Conservation (phyloP, 2,329 filamentous ascomycete genomes). For the Podosphaera leucotricha region DNA sequence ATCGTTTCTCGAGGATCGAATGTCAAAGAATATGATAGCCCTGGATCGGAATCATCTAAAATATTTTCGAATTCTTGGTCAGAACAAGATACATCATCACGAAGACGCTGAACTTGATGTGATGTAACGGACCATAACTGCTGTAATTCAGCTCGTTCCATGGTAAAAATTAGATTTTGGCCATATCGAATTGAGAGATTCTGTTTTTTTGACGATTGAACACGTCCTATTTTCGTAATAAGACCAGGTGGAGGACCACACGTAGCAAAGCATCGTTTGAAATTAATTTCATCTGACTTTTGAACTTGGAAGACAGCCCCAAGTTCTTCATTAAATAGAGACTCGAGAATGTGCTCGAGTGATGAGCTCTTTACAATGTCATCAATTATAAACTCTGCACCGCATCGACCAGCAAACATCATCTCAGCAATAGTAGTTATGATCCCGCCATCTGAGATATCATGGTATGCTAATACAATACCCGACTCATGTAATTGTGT, state of each 20-base stretch:
- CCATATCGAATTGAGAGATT: slow-evolving; percentile 53
- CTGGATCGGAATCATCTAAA: slow-evolving; percentile 51
- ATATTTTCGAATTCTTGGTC: slow-evolving; percentile 63
- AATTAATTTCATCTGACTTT: slow-evolving; percentile 60
- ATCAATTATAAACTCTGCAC: slow-evolving; percentile 66
- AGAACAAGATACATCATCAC: slow-evolving; percentile 73
- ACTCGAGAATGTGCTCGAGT: slow-evolving; percentile 38
- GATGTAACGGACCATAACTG: slow-evolving; percentile 77
- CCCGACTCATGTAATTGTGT: slow-evolving; percentile 38
- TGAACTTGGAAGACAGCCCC: slow-evolving; percentile 91
- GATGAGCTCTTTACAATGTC: slow-evolving; percentile 38
- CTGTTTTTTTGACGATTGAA: slow-evolving; percentile 47
- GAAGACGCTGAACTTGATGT: slow-evolving; percentile 68
- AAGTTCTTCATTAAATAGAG: slow-evolving; percentile 88
- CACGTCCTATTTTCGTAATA: slow-evolving; percentile 62
- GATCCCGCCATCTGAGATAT: slow-evolving; percentile 78
- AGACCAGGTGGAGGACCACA: slow-evolving; percentile 63
- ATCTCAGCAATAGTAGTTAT: slow-evolving; percentile 84
- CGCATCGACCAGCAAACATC: slow-evolving; percentile 92
- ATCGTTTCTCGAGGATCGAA: slow-evolving; percentile 57
- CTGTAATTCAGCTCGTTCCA: slow-evolving; percentile 52
- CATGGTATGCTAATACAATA: slow-evolving; percentile 80
- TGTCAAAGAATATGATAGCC: slow-evolving; percentile 61
- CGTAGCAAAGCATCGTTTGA: slow-evolving; percentile 76
- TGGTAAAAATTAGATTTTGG: slow-evolving; percentile 40